A percentile compares a stretch with the other conserved stretches of the same genome.
Evolutionary conservation across 305 asterid species (phyloP).

Genomic region (Solanum aculeatissimum): DNA sequence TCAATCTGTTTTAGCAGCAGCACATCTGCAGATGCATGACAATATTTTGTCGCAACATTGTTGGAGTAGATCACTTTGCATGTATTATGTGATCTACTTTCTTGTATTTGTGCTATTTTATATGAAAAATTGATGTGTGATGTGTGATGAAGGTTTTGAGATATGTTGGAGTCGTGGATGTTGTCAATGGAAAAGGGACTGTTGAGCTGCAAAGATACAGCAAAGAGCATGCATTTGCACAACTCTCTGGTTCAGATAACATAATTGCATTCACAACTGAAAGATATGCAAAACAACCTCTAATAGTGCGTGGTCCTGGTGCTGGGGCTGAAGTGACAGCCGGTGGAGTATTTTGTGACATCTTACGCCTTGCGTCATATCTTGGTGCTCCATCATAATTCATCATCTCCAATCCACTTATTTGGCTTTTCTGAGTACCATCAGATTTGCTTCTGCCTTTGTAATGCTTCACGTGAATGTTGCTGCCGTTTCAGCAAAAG

Average conservation of each 20-base stretch:
- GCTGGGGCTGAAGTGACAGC: conserved; percentile 99
- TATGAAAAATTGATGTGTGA: background rate
- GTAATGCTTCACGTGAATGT: background rate
- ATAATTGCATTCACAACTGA: conserved; percentile 89
- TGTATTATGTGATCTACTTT: background rate
- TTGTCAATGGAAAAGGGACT: conserved; percentile 63
- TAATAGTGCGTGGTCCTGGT: conserved; percentile 96
- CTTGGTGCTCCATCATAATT: conserved; percentile 90
- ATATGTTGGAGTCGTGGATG: conserved; percentile 92
- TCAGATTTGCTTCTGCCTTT: background rate
- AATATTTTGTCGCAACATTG: background rate
- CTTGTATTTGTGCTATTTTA: background rate
- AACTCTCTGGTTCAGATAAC: conserved; percentile 90
- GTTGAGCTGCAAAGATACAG: conserved; percentile 68
- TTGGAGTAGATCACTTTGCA: background rate
- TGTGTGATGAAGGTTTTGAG: conserved; percentile 61
- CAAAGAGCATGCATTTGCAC: conserved; percentile 90
- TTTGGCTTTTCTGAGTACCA: background rate
- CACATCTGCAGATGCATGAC: background rate
- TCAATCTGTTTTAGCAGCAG: background rate
- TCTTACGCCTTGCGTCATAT: conserved; percentile 87
- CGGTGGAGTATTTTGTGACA: conserved; percentile 90
- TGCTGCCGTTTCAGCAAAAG: background rate
- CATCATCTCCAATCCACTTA: background rate
- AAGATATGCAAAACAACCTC: conserved; percentile 80